Conservation (phyloP, 805 yeast species). For the Yamadazyma endophytica region DNA sequence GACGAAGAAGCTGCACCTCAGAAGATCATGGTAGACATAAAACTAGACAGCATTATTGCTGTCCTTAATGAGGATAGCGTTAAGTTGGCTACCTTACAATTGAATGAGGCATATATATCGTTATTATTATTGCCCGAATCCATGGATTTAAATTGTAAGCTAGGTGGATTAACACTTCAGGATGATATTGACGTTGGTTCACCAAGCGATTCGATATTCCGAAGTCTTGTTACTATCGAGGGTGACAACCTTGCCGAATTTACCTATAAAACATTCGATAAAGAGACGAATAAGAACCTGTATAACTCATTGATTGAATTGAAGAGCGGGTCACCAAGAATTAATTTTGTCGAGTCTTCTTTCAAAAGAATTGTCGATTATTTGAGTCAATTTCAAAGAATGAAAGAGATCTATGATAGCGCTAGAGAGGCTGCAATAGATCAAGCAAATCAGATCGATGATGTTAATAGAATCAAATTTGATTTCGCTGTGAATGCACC, state of each 20-base stretch:
- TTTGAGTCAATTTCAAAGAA: constrained; percentile 68
- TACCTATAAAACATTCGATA: constrained; percentile 75
- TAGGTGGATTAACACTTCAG: constrained; percentile 75
- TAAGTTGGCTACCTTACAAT: constrained; percentile 71
- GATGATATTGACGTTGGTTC: constrained; percentile 72
- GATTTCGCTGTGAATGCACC: constrained; percentile 79
- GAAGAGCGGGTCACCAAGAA: constrained; percentile 68
- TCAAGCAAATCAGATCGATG: constrained; percentile 65
- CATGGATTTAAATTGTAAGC: constrained; percentile 62
- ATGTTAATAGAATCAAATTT: constrained; percentile 60
- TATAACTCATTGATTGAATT: constrained; percentile 58
- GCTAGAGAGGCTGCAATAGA: constrained; percentile 87
- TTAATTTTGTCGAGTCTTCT: constrained; percentile 81
- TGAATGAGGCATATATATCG: constrained; percentile 68
- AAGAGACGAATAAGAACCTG: constrained; percentile 39
- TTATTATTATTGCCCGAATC: constrained; percentile 71
- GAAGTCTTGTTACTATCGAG: constrained; percentile 72
- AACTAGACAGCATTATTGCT: constrained; percentile 67
- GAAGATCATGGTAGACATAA: constrained; percentile 64
- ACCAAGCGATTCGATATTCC: constrained; percentile 52
- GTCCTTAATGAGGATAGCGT: constrained; percentile 80
- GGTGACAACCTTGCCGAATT: constrained; percentile 80
- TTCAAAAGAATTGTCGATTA: constrained; percentile 63
- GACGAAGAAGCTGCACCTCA: constrained; percentile 62
- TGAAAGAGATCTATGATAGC: constrained; percentile 85